A percentile compares a stretch with the other conserved stretches of the same genome.
phyloP scores from a whole-genome alignment of 108 stramenopile genomes.

The Pseudonitzschia delicatissima region DNA sequence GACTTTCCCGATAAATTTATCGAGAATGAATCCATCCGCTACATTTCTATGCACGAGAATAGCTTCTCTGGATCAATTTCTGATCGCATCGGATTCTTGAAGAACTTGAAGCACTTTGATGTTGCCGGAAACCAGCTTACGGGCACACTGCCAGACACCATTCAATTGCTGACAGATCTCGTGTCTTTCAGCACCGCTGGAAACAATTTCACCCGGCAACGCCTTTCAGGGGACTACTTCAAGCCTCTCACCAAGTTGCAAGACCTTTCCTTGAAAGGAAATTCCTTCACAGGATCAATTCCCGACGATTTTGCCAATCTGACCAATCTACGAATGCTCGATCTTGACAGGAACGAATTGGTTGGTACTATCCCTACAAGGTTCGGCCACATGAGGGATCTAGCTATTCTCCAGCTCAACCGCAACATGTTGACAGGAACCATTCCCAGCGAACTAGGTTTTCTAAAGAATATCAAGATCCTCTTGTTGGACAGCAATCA shows the following conservation, averaged over 20 bases:
- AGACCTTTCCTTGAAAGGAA: conserved; percentile 33
- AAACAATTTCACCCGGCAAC: conserved; percentile 9
- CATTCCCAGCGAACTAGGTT: conserved; percentile 21
- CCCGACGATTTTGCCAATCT: conserved; percentile 31
- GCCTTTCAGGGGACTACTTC: conserved; percentile 4
- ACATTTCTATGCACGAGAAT: conserved; percentile 20
- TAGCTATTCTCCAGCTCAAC: conserved; percentile 31
- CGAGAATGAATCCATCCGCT: conserved; percentile 12
- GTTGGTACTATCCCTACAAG: conserved; percentile 24
- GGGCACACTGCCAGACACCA: conserved; percentile 27
- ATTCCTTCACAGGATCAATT: conserved; percentile 31
- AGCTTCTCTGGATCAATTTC: conserved; percentile 15
- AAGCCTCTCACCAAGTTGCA: conserved; percentile 27
- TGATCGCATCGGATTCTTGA: conserved; percentile 17
- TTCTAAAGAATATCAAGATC: conserved; percentile 11
- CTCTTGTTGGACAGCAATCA: conserved; percentile 28
- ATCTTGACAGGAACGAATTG: conserved; percentile 39
- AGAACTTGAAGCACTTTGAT: conserved; percentile 29
- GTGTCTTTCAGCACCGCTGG: conserved; percentile 17
- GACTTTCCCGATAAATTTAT: conserved; percentile 19
- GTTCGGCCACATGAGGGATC: conserved; percentile 9
- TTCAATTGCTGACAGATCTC: conserved; percentile 20
- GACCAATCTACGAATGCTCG: conserved; percentile 30
- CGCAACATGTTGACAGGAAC: conserved; percentile 42
- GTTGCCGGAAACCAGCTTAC: conserved; percentile 26